Conservation (phyloP, 805 yeast species). For the Suhomyces sp. region DNA sequence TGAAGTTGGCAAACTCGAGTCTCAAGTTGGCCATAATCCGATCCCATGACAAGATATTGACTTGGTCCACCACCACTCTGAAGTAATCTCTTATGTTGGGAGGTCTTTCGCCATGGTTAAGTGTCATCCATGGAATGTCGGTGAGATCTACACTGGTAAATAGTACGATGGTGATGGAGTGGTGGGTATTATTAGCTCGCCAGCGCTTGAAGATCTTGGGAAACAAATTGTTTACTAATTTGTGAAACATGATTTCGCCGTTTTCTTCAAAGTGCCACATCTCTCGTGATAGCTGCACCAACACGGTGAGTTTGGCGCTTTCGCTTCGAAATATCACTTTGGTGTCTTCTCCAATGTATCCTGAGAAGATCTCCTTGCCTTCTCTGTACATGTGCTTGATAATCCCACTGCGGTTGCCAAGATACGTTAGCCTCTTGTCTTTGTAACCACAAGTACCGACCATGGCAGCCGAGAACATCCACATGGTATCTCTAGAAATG, state of each 20-base stretch:
- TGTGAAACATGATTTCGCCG: slow-evolving; percentile 91
- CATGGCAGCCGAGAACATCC: slow-evolving; percentile 68
- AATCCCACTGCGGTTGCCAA: slow-evolving; percentile 58
- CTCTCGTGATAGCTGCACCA: slow-evolving; percentile 87
- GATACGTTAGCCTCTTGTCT: slow-evolving; percentile 61
- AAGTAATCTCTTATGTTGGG: slow-evolving; percentile 72
- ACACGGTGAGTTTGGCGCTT: slow-evolving; percentile 76
- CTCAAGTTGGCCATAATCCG: slow-evolving; percentile 86
- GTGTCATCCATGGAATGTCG: slow-evolving; percentile 49
- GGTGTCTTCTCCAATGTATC: slow-evolving; percentile 70
- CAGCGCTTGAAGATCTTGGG: slow-evolving; percentile 87
- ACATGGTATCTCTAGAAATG: slow-evolving; percentile 88
- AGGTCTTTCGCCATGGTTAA: slow-evolving; percentile 70
- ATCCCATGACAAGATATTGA: slow-evolving; percentile 83
- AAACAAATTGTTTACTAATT: slow-evolving; percentile 84
- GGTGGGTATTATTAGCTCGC: slow-evolving; percentile 86
- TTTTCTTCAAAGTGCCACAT: slow-evolving; percentile 99
- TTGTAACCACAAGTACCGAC: slow-evolving; percentile 63
- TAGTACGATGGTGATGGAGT: slow-evolving; percentile 81
- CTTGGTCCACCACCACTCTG: slow-evolving; percentile 93
- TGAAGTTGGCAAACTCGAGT: slow-evolving; percentile 79
- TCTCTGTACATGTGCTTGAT: slow-evolving; percentile 62
- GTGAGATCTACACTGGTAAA: slow-evolving; percentile 77
- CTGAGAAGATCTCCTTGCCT: slow-evolving; percentile 71
- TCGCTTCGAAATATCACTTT: slow-evolving; percentile 87